These are phyloP conservation scores for Gastrolobium bilobum DNA, from an alignment of 306 rosid genomes.

Conservation along the genomic window DNA sequence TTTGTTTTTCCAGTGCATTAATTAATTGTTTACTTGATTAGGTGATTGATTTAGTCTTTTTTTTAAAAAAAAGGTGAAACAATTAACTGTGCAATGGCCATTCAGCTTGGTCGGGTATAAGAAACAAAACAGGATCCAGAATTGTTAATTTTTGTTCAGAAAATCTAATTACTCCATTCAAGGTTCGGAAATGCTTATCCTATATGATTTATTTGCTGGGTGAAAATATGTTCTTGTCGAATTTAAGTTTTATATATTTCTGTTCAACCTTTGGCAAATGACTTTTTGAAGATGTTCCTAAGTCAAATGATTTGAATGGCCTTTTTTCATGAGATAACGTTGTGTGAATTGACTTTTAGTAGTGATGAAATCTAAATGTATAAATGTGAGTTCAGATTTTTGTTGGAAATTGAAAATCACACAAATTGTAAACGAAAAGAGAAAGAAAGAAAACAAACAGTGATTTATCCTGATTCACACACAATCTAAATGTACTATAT, in stretches of 20 bases:
- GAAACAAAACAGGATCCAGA: neutral
- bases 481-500: too few relatives aligned
- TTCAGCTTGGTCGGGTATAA: neutral
- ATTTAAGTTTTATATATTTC: neutral
- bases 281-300: neutral
- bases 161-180: neutral
- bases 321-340: neutral
- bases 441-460: too few relatives aligned
- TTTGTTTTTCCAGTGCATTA: neutral
- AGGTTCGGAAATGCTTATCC: neutral
- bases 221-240: neutral
- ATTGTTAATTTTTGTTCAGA: neutral
- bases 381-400: too few relatives aligned
- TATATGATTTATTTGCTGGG: neutral
- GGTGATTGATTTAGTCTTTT: neutral
- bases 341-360: neutral
- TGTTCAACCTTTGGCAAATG: neutral
- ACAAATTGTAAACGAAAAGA: too few relatives aligned
- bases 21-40: conserved; percentile 4
- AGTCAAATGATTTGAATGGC: conserved; percentile 7
- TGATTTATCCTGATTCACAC: too few relatives aligned
- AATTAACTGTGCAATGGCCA: neutral
- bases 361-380: neutral
- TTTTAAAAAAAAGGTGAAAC: neutral
- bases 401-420: too few relatives aligned